Percentiles rank a stretch among this genome's conserved stretches.
phyloP scores from a whole-genome alignment of 106 monocot genomes.

The Allium cepa region DNA sequence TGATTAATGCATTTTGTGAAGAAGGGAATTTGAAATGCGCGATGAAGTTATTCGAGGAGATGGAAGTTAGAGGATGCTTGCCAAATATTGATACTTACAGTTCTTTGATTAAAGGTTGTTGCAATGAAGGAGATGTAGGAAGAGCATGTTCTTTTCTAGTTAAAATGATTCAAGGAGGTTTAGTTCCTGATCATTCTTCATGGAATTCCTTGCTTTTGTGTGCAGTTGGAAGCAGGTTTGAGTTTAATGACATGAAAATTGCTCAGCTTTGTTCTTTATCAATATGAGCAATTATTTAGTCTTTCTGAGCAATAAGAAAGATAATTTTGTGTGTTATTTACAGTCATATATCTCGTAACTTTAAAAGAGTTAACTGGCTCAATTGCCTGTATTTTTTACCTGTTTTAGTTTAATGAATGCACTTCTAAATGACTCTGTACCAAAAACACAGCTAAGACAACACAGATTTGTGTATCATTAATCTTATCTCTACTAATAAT shows the following conservation, averaged over 20 bases:
- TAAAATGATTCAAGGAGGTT: slow-evolving; percentile 22
- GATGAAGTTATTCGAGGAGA: slow-evolving; percentile 44
- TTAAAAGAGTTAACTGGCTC: too few relatives aligned
- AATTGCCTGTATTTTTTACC: too few relatives aligned
- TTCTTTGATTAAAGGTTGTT: slow-evolving; percentile 32
- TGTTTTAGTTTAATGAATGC: too few relatives aligned
- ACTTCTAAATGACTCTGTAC: too few relatives aligned
- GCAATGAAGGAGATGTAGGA: slow-evolving; percentile 19
- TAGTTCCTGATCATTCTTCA: slow-evolving; percentile 26
- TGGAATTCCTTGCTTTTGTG: slow-evolving; percentile 35
- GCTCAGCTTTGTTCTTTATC: too few relatives aligned
- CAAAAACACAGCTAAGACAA: too few relatives aligned
- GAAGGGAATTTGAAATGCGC: slow-evolving; percentile 36
- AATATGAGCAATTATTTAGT: too few relatives aligned
- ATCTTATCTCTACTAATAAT: slow-evolving; percentile 10
- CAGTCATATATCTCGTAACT: too few relatives aligned
- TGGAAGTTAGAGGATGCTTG: slow-evolving; percentile 41
- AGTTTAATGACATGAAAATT: too few relatives aligned
- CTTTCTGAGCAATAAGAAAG: too few relatives aligned
- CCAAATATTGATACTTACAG: slow-evolving; percentile 37
- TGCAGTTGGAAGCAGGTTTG: not conserved
- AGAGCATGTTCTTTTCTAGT: slow-evolving; percentile 36
- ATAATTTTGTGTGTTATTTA: too few relatives aligned
- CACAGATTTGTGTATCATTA: too few relatives aligned
- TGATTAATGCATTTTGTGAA: slow-evolving; percentile 42